phyloP scores from a whole-genome alignment of 768 basidiomycete genomes.

The Sporobolomyces pararoseus region DNA sequence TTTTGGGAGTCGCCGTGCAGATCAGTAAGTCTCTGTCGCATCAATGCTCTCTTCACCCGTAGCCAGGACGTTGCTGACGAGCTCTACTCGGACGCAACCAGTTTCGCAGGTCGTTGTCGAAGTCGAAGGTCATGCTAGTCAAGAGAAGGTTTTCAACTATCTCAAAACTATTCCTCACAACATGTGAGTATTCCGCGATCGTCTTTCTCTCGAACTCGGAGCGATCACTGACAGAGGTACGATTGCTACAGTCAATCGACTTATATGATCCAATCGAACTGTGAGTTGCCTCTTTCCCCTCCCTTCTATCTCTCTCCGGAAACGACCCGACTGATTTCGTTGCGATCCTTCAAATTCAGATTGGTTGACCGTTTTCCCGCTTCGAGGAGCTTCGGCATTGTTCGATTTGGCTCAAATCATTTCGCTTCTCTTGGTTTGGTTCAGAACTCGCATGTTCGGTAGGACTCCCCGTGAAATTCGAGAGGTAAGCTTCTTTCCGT shows the following conservation, averaged over 20 bases:
- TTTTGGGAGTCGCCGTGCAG: constrained; percentile 43
- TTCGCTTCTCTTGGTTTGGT: constrained; percentile 69
- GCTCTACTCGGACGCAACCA: no score
- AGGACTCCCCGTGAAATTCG: constrained; percentile 84
- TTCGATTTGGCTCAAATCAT: constrained; percentile 95
- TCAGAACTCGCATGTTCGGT: constrained; percentile 80
- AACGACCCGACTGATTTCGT: constrained; percentile 50
- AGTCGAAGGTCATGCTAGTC: constrained; percentile 49
- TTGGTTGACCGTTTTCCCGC: constrained; percentile 53
- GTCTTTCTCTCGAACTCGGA: no score
- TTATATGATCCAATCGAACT: constrained; percentile 85
- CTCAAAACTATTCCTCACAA: constrained; percentile 52
- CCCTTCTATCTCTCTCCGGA: constrained; percentile 45
- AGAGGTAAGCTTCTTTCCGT: constrained; percentile 46
- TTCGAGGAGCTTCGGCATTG: constrained; percentile 88
- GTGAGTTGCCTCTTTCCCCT: constrained; percentile 62
- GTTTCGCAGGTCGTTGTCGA: constrained; percentile 54
- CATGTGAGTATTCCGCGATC: constrained; percentile 50
- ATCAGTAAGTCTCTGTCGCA: constrained; percentile 6
- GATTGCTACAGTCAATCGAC: constrained; percentile 74
- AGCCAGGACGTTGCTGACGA: no score
- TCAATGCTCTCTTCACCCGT: no score
- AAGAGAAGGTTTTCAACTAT: constrained; percentile 54
- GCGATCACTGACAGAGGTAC: no score
- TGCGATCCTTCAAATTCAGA: constrained; percentile 9